phyloP scores from a whole-genome alignment of 164 flowering plant species.

The Echeveria elegans region DNA sequence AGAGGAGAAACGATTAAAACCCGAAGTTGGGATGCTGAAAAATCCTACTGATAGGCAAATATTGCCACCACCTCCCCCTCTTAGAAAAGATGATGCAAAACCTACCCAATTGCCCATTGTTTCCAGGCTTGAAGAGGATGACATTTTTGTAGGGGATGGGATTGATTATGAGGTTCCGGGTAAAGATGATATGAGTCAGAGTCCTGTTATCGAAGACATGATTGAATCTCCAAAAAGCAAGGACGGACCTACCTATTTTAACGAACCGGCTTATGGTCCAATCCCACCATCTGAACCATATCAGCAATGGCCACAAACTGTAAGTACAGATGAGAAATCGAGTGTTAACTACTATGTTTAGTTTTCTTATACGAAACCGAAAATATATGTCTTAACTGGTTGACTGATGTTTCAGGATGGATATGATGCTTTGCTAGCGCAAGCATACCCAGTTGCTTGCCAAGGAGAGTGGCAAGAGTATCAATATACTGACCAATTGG shows the following conservation, averaged over 20 bases:
- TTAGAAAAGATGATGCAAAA: conserved; percentile 36
- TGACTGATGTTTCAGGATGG: conserved; percentile 48
- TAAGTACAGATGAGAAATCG: conserved; percentile 21
- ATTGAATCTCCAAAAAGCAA: conserved; percentile 85
- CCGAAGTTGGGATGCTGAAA: conserved; percentile 32
- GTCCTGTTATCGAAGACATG: conserved; percentile 91
- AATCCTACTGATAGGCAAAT: conserved; percentile 38
- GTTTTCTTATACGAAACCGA: background rate
- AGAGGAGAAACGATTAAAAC: conserved; percentile 44
- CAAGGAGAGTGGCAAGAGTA: conserved; percentile 86
- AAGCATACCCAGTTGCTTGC: conserved; percentile 57
- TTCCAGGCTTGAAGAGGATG: conserved; percentile 70
- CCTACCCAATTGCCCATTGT: conserved; percentile 47
- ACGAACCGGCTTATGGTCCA: conserved; percentile 86
- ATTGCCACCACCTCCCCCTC: conserved; percentile 57
- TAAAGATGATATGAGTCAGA: conserved; percentile 58
- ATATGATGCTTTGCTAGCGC: conserved; percentile 65
- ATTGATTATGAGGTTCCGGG: conserved; percentile 61
- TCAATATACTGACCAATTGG: conserved; percentile 79
- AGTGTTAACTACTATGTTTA: background rate
- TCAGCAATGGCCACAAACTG: conserved; percentile 74
- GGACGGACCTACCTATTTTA: conserved; percentile 61
- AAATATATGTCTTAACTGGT: background rate
- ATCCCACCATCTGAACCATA: conserved; percentile 57
- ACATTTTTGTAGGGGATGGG: conserved; percentile 92